Evolutionary conservation across 2,329 filamentous ascomycete species (phyloP), one percentile per base, ranked within the genome.

Genomic region (Gremmenia infestans): DNA sequence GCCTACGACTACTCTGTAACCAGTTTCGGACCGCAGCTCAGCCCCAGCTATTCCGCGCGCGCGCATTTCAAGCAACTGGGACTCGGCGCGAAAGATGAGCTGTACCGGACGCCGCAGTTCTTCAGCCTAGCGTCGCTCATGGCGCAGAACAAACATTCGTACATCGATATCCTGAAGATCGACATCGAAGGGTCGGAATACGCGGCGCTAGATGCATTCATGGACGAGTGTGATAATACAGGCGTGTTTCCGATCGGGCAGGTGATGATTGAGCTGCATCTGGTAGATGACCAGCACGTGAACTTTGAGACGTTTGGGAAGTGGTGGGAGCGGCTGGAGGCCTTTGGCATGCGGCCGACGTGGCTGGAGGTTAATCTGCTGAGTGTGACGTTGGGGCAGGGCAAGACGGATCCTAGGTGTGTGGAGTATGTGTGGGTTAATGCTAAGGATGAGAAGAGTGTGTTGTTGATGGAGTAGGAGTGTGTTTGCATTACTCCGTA

Each of bases 81-180:
- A n/a, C 66, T 74, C 19, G 65, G 65, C 0, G 62, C 54, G 2
- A 65, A 60, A 45, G 71, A 71, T 17, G 63, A 72, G 45, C 36
- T 46, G 23, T 57, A 28, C 2, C 55, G 52, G 14, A 57, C 42
- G 6, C 72, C 72, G 22, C 70, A 68, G 6, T 71, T 72, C 56
- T 72, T 69, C 53, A 70, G 64, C 23, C 67, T 75, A 32, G 57
- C 61, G n/a, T 68, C 72, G 14, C 56, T 75, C 11, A 74, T 75
- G 71, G 61, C 63, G 37, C 62, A 63, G 60, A 73, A 74, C 53
- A 67, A 69, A 2, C 72, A 75, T 48, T 60, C 66, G 4, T 73
- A 72, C 55, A 68, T 74, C 50, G 73, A 75, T 58, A 68, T 75
- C 19, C 53, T 74, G 39, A 74, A 74, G 61, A 73, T 74, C 56